A percentile compares a stretch with the other conserved stretches of the same genome.
Conservation (phyloP, 2,329 filamentous ascomycete species). For the Phyllosticta ampelicida region DNA sequence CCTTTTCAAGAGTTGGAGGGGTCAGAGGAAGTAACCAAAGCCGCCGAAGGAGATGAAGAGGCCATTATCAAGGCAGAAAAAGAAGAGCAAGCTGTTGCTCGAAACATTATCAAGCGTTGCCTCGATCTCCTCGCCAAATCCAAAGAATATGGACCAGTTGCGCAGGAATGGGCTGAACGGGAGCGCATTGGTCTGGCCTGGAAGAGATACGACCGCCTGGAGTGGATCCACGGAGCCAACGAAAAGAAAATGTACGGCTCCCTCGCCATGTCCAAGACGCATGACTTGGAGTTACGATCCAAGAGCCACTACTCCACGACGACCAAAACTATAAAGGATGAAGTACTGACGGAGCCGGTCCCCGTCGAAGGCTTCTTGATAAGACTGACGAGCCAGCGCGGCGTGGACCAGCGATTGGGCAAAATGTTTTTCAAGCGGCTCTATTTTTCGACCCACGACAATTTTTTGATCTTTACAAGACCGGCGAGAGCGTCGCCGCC, state of each 20-base stretch:
- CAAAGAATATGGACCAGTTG: constrained; percentile 48
- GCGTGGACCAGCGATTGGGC: constrained; percentile 46
- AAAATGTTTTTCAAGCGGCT: constrained; percentile 54
- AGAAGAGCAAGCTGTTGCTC: constrained; percentile 46
- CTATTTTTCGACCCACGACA: constrained; percentile 55
- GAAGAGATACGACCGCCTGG: constrained; percentile 58
- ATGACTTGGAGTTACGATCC: constrained; percentile 55
- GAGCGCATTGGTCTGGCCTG: constrained; percentile 55
- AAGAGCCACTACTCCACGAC: constrained; percentile 53
- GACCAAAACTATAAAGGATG: constrained; percentile 22
- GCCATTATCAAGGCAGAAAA: constrained; percentile 34
- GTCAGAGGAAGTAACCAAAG: constrained; percentile 30
- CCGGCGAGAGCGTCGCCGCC: constrained; percentile 49
- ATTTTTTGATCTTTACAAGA: constrained; percentile 51
- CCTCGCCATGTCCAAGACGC: constrained; percentile 54
- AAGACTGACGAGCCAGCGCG: constrained; percentile 52
- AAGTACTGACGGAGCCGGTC: constrained; percentile 43
- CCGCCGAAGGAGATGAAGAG: constrained; percentile 34
- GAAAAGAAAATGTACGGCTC: constrained; percentile 60
- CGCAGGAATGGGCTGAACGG: constrained; percentile 47
- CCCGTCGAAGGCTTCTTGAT: constrained; percentile 58
- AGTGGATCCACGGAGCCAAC: constrained; percentile 56
- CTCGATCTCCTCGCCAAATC: constrained; percentile 47
- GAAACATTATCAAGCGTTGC: constrained; percentile 46
- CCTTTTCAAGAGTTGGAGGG: constrained; percentile 46